These are phyloP conservation scores for Aspergillus quadricinctus DNA, from an alignment of 2,329 filamentous ascomycete genomes.

Conservation along the genomic window DNA sequence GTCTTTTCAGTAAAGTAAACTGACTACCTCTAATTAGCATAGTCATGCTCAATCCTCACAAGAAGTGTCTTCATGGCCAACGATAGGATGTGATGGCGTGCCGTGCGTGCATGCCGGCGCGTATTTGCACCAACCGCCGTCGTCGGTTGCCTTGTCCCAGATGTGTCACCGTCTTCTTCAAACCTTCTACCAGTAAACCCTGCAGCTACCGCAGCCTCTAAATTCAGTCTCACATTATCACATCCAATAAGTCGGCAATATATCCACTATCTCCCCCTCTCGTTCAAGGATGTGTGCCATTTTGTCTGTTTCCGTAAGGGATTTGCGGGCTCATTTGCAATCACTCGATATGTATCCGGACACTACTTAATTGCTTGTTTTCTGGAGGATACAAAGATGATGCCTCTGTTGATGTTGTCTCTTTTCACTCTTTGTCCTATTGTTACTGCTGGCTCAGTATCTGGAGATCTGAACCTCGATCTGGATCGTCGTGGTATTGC, in stretches of 20 bases:
- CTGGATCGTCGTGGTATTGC: slow-evolving; percentile 9
- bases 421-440: slow-evolving; percentile 6
- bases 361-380: slow-evolving; percentile 17
- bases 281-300: slow-evolving; percentile 17
- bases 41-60: not conserved
- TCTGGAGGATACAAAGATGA: slow-evolving; percentile 12
- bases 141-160: not conserved
- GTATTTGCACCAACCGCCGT: slow-evolving; percentile 4
- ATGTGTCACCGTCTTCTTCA: not conserved
- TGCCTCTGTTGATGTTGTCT: slow-evolving; percentile 7
- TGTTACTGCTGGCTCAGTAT: slow-evolving; percentile 14
- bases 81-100: slow-evolving; percentile 1
- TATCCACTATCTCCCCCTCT: slow-evolving; percentile 13
- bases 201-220: not conserved
- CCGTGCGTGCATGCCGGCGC: slow-evolving; percentile 4
- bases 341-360: slow-evolving; percentile 13
- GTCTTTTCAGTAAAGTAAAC: not conserved
- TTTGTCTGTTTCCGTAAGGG: slow-evolving; percentile 18
- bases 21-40: not conserved
- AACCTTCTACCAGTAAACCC: not conserved
- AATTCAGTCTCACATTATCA: slow-evolving; percentile 22
- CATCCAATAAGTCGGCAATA: slow-evolving; percentile 21
- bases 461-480: slow-evolving; percentile 5
- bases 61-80: not conserved
- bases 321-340: slow-evolving; percentile 24